Conservation (phyloP, 768 basidiomycete genomes). For the Naematelia encephala region DNA sequence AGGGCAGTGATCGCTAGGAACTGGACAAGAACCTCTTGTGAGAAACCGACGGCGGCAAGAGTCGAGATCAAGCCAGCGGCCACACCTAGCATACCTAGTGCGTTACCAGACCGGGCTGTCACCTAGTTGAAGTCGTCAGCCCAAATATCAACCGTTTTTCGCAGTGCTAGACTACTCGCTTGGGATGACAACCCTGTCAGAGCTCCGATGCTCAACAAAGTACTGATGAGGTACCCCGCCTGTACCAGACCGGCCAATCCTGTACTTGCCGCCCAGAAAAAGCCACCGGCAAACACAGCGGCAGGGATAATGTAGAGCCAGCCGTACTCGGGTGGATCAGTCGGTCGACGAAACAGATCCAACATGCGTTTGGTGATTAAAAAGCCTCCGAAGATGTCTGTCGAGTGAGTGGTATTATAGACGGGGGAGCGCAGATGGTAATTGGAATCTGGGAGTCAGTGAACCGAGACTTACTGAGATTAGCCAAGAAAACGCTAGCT, state of each 20-base stretch:
- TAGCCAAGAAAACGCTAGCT: slow-evolving; percentile 77
- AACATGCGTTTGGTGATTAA: slow-evolving; percentile 88
- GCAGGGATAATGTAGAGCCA: slow-evolving; percentile 79
- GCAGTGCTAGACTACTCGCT: slow-evolving; percentile 3
- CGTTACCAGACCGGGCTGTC: slow-evolving; percentile 83
- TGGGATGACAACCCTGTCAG: slow-evolving; percentile 69
- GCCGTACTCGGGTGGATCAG: slow-evolving; percentile 82
- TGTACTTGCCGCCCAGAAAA: slow-evolving; percentile 74
- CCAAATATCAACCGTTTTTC: background rate
- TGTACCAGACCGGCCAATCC: slow-evolving; percentile 83
- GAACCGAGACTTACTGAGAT: slow-evolving; percentile 56
- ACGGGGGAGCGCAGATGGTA: background rate
- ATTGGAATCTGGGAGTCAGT: background rate
- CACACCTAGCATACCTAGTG: slow-evolving; percentile 81
- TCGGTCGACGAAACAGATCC: slow-evolving; percentile 84
- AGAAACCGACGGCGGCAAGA: slow-evolving; percentile 76
- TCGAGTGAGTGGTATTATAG: background rate
- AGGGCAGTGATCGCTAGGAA: slow-evolving; percentile 72
- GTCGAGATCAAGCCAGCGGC: slow-evolving; percentile 76
- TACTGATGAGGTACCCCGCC: slow-evolving; percentile 80
- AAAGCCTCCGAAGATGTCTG: slow-evolving; percentile 77
- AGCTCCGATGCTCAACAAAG: slow-evolving; percentile 84
- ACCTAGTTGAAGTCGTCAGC: slow-evolving; percentile 59
- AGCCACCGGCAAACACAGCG: slow-evolving; percentile 75
- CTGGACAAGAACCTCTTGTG: slow-evolving; percentile 68